Base-by-base conservation (phyloP, 768 basidiomycete genomes). In the Mycena indigotica region DNA sequence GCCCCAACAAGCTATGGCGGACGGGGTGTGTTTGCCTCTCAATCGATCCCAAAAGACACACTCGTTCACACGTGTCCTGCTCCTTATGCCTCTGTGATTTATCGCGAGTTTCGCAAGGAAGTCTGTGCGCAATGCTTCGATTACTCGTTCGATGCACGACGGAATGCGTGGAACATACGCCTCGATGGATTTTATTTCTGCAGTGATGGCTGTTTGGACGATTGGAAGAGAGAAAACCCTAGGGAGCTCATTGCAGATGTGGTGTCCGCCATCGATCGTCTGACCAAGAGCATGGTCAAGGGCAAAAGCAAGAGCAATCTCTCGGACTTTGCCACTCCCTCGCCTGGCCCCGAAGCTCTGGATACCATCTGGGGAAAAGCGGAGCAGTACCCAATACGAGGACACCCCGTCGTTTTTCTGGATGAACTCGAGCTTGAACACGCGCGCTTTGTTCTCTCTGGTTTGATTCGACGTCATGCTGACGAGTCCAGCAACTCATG, bases 111-210 rank as follows among this genome's bases (percentile, higher is more conserved):
- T 61, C 77, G 84, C 38, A 85, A 82, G 67, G 86, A 87, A 66
- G 84, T 87, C 46, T 89, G 87, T 62, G 81, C 78, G 10, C 73
- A 80, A 65, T 89, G 87, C 69, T 88, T 85, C 66, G 76, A 78
- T 35, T 87, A 88, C 65, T 77, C 82, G 24, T 81, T 80, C 62
- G 81, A 84, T 51, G 72, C 73, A 25, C 74, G 77, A 28, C 75
- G 74, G 70, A 72, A 73, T 58, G 66, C 74, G 25, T 86, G 84
- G 84, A 76, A 66, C 38, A 63, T 78, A 62, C 75, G 72, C 55
- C 68, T 72, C 44, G 69, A 68, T 44, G 81, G 83, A 0, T 73
- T 80, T 5, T 84, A 80, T 77, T 88, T 88, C 65, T 89, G 87
- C 67, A 76, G 74, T 35, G 74, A 74, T 10, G 57, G 53, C 8